Evolutionary conservation across 2,329 filamentous ascomycete species (phyloP).

Genomic region (Neonectria sp.): DNA sequence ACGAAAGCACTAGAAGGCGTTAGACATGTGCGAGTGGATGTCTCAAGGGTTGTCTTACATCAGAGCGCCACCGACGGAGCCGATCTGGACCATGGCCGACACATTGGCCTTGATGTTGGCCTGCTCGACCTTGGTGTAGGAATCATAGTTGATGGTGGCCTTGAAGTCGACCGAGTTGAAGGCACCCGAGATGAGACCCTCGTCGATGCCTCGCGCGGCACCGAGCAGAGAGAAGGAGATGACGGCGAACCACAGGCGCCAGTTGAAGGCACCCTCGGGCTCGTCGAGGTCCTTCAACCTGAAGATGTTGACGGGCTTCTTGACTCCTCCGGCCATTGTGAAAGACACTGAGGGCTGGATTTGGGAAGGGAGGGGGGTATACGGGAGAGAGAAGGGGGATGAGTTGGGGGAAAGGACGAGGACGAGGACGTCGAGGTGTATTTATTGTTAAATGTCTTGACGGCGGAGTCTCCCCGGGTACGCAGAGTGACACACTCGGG

Average conservation of each 20-base stretch:
- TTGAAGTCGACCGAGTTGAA: slow-evolving; percentile 78
- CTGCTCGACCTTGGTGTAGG: slow-evolving; percentile 66
- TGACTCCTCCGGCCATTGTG: slow-evolving; percentile 66
- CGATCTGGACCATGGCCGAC: slow-evolving; percentile 86
- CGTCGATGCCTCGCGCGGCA: slow-evolving; percentile 84
- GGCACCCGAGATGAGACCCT: slow-evolving; percentile 82
- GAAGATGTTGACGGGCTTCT: slow-evolving; percentile 75
- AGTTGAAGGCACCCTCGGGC: slow-evolving; percentile 81
- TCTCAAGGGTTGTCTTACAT: slow-evolving; percentile 53
- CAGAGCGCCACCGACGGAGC: slow-evolving; percentile 79
- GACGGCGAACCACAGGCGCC: slow-evolving; percentile 84
- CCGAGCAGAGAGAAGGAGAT: slow-evolving; percentile 82
- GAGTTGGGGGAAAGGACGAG: slow-evolving; percentile 5
- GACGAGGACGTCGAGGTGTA: background rate
- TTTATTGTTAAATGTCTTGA: slow-evolving; percentile 4
- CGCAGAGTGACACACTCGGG: background rate
- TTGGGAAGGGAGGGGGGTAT: background rate
- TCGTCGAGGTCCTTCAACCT: slow-evolving; percentile 74
- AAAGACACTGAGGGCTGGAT: background rate
- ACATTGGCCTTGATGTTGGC: slow-evolving; percentile 84
- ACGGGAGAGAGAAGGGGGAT: background rate
- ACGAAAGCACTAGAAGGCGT: slow-evolving; percentile 65
- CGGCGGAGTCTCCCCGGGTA: background rate
- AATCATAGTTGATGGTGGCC: slow-evolving; percentile 68
- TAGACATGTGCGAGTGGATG: background rate